These are phyloP conservation scores for Paraurostyla sp. DNA, from an alignment of 73 alveolate genomes.

Conservation along the genomic window DNA sequence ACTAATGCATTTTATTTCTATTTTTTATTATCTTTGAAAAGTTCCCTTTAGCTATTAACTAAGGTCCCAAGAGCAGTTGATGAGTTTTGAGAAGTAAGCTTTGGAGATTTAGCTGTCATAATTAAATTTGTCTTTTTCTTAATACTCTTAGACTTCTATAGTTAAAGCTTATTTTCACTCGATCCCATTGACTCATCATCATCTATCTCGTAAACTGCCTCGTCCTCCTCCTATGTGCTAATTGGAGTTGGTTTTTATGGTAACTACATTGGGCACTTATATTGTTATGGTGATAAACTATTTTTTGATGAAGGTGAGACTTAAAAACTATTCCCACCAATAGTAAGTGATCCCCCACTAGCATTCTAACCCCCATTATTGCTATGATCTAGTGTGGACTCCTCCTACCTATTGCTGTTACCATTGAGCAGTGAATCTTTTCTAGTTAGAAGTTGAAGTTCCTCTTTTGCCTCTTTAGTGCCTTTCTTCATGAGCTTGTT, in stretches of 20 bases:
- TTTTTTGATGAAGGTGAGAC: slow-evolving; percentile 31
- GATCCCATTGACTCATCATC: slow-evolving; percentile 21
- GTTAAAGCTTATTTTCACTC: not conserved
- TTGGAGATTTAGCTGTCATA: slow-evolving; percentile 13
- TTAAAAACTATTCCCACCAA: not conserved
- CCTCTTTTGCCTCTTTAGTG: not conserved
- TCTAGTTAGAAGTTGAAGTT: not conserved
- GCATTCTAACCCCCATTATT: not conserved
- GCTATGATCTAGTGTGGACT: slow-evolving; percentile 1
- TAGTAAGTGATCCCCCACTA: too few species aligned
- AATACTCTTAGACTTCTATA: not conserved
- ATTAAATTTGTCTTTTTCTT: not conserved
- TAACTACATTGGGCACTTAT: not conserved
- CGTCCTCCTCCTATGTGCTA: slow-evolving; percentile 19
- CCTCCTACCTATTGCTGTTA: not conserved
- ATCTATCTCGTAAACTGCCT: not conserved
- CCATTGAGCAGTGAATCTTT: not conserved
- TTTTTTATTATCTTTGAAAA: slow-evolving; percentile 11
- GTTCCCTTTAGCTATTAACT: not conserved
- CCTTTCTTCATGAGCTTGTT: slow-evolving; percentile 36
- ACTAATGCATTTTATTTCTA: not conserved
- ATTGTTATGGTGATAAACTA: not conserved
- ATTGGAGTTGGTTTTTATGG: not conserved
- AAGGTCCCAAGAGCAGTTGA: not conserved
- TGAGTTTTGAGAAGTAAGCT: not conserved